Evolutionary conservation across 2,329 filamentous ascomycete genomes (phyloP), one percentile per base, ranked within the genome.

Genomic region (Exophiala sp.): DNA sequence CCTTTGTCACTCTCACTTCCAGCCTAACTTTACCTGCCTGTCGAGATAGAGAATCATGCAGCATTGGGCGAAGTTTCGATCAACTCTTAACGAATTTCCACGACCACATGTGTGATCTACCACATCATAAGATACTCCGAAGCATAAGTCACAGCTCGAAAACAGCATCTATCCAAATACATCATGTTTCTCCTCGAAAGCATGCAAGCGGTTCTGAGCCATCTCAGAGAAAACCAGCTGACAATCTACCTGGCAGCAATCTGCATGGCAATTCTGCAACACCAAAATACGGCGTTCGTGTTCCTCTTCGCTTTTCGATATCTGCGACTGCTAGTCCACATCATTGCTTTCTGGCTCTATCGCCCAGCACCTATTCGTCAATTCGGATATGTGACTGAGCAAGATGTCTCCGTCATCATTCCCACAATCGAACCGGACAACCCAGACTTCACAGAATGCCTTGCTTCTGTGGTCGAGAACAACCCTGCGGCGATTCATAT

Each of bases 401-500:
- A 54, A 1, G 75, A 83, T 35, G 74, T 76, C 46, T 79, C 78
- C 0, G 74, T 82, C 16, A 69, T 83, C 42, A 63, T 83, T 2
- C 78, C 80, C 0, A 83, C 79, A 0, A 68, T 80, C 2, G 73
- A 77, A 10, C 76, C 78, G 0, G 46, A 61, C 0, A 71, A 72
- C 9, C 46, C 41, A 0, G 68, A 72, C 14, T 80, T 83, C 50
- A 42, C 56, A 0, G 68, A 70, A 11, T 78, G 75, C 47, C 54
- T 81, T 2, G 41, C 51, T 0, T 72, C 70, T 0, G 70, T 76
- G 2, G 64, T 77, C 1, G 41, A 50, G 1, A 77, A 79, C 52
- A 12, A 44, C 0, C 77, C 76, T 0, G 58, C 57, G 0, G 58
- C 55, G 1, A 62, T 81, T 18, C 55, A 79, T 0, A 65, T 83